A percentile compares a stretch with the other conserved stretches of the same genome.
These are phyloP conservation scores for Fusarium ramigenum DNA, from an alignment of 2,329 filamentous ascomycete species.

Conservation along the genomic window DNA sequence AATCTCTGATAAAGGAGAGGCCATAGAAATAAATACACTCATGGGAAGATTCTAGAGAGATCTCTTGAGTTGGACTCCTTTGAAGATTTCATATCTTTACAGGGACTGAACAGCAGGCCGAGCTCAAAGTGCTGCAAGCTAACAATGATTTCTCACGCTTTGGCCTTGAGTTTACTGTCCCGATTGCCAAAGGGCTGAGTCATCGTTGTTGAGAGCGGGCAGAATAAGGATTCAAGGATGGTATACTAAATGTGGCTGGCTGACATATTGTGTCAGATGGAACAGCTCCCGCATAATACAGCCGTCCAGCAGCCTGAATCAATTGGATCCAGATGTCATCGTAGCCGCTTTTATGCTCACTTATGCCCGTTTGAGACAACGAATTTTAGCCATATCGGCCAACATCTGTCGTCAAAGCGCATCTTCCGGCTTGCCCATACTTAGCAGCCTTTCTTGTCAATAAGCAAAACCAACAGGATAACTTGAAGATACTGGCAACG, in stretches of 20 bases:
- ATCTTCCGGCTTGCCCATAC: not conserved
- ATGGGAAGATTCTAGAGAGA: not conserved
- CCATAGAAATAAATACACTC: not conserved
- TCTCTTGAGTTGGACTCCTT: not conserved
- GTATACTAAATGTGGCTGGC: not conserved
- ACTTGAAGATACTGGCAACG: too few relatives aligned
- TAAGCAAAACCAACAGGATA: not conserved
- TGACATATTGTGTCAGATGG: not conserved
- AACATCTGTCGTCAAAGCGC: not conserved
- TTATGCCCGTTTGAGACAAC: too few relatives aligned
- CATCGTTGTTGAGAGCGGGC: not conserved
- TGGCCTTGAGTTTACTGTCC: not conserved
- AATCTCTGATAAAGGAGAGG: not conserved
- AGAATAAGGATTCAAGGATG: not conserved
- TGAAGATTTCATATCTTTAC: not conserved
- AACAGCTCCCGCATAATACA: not conserved
- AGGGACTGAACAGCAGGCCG: not conserved
- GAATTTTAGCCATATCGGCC: not conserved
- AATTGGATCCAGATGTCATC: not conserved
- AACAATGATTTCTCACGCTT: not conserved
- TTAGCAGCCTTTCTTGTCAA: not conserved
- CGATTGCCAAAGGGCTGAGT: not conserved
- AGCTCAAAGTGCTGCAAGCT: not conserved
- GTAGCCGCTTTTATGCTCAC: not conserved
- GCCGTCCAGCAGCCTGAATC: accelerated